These are phyloP conservation scores for Trichoderma orchidacearum DNA, from an alignment of 495 filamentous ascomycete species.

Conservation along the genomic window DNA sequence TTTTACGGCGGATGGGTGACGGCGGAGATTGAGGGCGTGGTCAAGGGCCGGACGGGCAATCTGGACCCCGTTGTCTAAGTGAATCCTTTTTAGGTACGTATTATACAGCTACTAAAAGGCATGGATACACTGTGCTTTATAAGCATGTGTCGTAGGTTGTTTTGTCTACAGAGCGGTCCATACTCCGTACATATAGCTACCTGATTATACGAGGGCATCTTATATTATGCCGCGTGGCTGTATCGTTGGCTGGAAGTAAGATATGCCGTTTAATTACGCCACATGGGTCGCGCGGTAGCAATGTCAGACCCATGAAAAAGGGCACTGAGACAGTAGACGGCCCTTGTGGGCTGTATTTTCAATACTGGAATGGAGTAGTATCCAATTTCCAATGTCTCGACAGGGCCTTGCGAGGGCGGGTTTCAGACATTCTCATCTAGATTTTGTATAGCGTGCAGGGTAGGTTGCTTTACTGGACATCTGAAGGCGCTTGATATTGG, in stretches of 20 bases:
- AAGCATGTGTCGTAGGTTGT: too few species aligned
- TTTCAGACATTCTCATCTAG: not conserved
- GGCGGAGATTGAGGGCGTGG: slow-evolving; percentile 37
- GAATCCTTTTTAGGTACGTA: too few species aligned
- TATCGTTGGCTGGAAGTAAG: not conserved
- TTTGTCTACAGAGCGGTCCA: too few species aligned
- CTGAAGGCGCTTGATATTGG: too few species aligned
- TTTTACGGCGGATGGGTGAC: slow-evolving; percentile 49
- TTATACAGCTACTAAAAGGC: too few species aligned
- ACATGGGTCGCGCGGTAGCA: not conserved
- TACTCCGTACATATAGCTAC: not conserved
- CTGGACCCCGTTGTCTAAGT: slow-evolving; percentile 13
- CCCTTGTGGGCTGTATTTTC: too few species aligned
- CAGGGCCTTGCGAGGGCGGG: too few species aligned
- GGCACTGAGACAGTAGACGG: too few species aligned
- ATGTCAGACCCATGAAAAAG: not conserved
- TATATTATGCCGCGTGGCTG: too few species aligned
- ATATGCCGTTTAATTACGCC: not conserved
- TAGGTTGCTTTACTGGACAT: not conserved
- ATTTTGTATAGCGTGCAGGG: not conserved
- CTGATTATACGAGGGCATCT: not conserved
- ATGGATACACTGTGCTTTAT: too few species aligned
- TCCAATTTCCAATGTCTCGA: not conserved
- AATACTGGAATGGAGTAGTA: too few species aligned
- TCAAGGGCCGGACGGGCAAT: slow-evolving; percentile 37